A percentile compares a stretch with the other conserved stretches of the same genome.
Evolutionary conservation across 257 asterid species (phyloP).

Genomic region (Solanum tacnaense): DNA sequence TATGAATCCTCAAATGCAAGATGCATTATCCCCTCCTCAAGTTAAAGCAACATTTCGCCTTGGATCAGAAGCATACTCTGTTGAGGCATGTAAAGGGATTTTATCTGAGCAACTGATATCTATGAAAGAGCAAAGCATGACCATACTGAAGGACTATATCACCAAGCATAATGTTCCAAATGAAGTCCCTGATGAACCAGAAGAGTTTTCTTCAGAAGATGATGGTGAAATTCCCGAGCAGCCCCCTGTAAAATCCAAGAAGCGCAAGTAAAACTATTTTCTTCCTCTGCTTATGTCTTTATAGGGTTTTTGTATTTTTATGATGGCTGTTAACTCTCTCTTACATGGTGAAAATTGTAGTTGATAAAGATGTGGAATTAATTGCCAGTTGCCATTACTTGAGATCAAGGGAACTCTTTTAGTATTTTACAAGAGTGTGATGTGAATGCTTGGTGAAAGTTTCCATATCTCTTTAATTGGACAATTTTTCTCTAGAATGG

Average conservation of each 20-base stretch:
- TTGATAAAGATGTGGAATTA: not conserved
- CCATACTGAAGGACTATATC: constrained; percentile 69
- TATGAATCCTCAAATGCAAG: constrained; percentile 36
- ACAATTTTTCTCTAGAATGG: not conserved
- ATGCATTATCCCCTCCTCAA: constrained; percentile 13
- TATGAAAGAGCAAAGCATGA: constrained; percentile 83
- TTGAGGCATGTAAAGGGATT: constrained; percentile 42
- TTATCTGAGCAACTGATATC: constrained; percentile 63
- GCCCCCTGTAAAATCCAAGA: constrained; percentile 63
- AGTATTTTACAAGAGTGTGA: not conserved
- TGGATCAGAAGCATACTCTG: constrained; percentile 62
- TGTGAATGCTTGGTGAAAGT: not conserved
- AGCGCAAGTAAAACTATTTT: constrained; percentile 26
- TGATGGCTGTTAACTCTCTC: not conserved
- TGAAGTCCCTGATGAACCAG: constrained; percentile 81
- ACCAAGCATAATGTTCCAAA: constrained; percentile 68
- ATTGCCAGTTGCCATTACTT: not conserved
- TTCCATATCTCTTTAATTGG: not conserved
- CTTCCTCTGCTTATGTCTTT: not conserved
- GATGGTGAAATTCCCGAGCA: constrained; percentile 36
- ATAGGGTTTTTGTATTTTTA: not conserved
- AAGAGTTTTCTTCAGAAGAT: constrained; percentile 72
- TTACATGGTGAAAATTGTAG: not conserved
- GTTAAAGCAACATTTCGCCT: constrained; percentile 67
- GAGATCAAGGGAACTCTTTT: not conserved